Evolutionary conservation across 495 filamentous ascomycete genomes (phyloP).

Genomic region (Xeromyces bisporus): DNA sequence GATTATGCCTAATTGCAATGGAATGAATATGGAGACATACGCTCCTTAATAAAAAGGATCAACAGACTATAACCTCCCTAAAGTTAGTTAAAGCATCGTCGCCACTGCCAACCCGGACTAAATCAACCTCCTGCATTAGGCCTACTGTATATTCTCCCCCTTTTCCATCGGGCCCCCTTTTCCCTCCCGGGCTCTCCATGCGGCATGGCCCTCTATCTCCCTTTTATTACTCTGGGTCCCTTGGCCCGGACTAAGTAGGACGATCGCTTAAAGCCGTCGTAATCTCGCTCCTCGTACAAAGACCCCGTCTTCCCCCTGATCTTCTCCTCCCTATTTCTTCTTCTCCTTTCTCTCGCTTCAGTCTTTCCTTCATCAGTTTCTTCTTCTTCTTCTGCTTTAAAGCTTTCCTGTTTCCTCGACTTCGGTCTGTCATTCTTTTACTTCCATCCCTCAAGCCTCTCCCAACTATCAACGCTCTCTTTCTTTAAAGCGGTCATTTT

Average conservation of each 20-base stretch:
- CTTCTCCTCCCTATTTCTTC: constrained; percentile 13
- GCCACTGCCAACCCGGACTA: too few species aligned
- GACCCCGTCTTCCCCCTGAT: constrained; percentile 11
- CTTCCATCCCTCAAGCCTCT: constrained; percentile 9
- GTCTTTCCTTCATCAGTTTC: constrained; percentile 17
- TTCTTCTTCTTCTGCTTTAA: constrained; percentile 11
- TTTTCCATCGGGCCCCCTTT: too few species aligned
- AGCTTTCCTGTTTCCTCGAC: constrained; percentile 27
- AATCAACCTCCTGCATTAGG: too few species aligned
- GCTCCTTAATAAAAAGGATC: too few species aligned
- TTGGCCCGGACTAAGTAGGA: constrained; percentile 2
- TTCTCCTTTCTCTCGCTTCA: constrained; percentile 13
- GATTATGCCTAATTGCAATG: too few species aligned
- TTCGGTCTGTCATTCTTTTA: constrained; percentile 41
- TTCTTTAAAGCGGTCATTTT: too few species aligned
- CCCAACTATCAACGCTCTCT: constrained; percentile 32
- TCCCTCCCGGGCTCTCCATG: constrained; percentile 3
- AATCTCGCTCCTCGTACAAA: constrained; percentile 34
- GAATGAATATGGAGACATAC: too few species aligned
- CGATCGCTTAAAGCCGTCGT: constrained; percentile 17
- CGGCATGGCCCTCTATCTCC: too few species aligned
- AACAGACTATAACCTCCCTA: too few species aligned
- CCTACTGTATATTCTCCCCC: too few species aligned
- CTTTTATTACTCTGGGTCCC: constrained; percentile 10
- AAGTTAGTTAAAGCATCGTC: too few species aligned